Evolutionary conservation across 2,329 filamentous ascomycete genomes (phyloP), one percentile per base, ranked within the genome.

Genomic region (Fusarium sp.): DNA sequence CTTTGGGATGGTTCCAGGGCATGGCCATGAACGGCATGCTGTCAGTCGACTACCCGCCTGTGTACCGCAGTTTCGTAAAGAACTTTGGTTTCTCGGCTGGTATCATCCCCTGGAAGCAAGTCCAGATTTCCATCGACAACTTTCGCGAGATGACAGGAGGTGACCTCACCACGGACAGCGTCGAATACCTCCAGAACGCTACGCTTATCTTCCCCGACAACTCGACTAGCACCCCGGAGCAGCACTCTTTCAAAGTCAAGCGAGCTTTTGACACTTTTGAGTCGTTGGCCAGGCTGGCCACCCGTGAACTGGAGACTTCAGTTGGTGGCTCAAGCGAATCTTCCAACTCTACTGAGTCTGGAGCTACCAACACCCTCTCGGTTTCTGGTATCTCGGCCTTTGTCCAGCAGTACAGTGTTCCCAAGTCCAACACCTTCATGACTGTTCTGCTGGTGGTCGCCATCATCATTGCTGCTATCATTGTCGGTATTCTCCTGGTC

Each of bases 21-120:
- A 91, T 98, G 85, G 93, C 96, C 27, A 91, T 96, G 83, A 97
- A 96, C 79, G 94, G 96, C 70, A 98, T 98, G 96, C 85, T 97
- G 78, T 96, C 92, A 64, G 94, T 96, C 74, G 88, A 90, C 74
- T 93, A 97, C 72, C 96, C 96, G 4, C 84, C 88, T 34, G 89
- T 98, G 36, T 98, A 98, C 82, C 89, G 90, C 72, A 95, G 90
- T 78, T 99, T 97, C 80, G 84, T 91, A 67, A 92, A 92, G 82
- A 98, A 98, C 82, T 98, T 99, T 79, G 94, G 85, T 50, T 98
- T 97, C 83, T 95, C 93, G 69, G 91, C 90, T 27, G 93, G 93
- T 55, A 81, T 98, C 62, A 85, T 98, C 61, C 88, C 91, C 6
- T 97, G 93, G 93, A 86, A 85, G n/a, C 81, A 84, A 49, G 88